These are phyloP conservation scores for Candida taoyuanica DNA, from an alignment of 805 yeast genomes.

Conservation along the genomic window DNA sequence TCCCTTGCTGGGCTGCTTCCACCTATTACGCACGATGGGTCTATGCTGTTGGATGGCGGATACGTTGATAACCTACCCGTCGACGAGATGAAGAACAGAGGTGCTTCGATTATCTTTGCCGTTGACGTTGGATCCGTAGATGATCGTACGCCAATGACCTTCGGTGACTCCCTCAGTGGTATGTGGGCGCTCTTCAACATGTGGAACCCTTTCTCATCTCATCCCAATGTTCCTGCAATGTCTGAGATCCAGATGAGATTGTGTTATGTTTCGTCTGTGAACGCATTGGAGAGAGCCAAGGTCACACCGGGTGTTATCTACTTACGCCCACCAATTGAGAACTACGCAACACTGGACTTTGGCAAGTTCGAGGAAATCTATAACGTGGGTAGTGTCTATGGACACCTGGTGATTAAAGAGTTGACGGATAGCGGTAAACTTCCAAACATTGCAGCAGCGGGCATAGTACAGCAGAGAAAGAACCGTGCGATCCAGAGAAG, in stretches of 20 bases:
- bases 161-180: conserved; percentile 92
- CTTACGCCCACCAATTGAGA: conserved; percentile 90
- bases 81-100: conserved; percentile 82
- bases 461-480: conserved; percentile 28
- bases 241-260: conserved; percentile 90
- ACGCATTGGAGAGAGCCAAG: conserved; percentile 87
- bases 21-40: conserved; percentile 81
- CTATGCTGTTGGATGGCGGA: conserved; percentile 94
- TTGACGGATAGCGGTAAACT: conserved; percentile 50
- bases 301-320: conserved; percentile 79
- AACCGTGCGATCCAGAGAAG: conserved; percentile 43
- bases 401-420: conserved; percentile 49
- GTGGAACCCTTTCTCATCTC: conserved; percentile 83
- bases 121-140: conserved; percentile 96
- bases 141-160: conserved; percentile 82
- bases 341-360: conserved; percentile 87
- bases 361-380: conserved; percentile 88
- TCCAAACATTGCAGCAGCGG: conserved; percentile 58
- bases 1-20: conserved; percentile 92
- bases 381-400: conserved; percentile 73
- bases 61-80: conserved; percentile 93
- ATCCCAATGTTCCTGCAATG: conserved; percentile 89
- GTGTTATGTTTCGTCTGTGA: conserved; percentile 93
- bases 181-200: conserved; percentile 84
- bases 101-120: conserved; percentile 84